These are phyloP conservation scores for Ceratobasidium sp. DNA, from an alignment of 1,284 basidiomycete genomes.

Conservation along the genomic window DNA sequence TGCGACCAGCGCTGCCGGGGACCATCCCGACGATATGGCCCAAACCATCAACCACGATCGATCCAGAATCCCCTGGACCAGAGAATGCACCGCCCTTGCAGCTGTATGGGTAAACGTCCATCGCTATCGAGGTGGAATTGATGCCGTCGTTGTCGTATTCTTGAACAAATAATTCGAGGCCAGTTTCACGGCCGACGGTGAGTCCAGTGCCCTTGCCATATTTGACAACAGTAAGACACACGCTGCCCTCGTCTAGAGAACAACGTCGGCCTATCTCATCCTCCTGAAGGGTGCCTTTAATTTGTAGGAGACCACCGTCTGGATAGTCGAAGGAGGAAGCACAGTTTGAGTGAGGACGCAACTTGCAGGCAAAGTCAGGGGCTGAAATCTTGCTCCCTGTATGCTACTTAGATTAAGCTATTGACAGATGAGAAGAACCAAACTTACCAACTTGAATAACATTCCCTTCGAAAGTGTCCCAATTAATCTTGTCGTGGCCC, in stretches of 20 bases:
- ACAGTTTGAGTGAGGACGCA: too few species aligned
- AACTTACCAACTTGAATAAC: constrained; percentile 44
- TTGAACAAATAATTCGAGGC: constrained; percentile 46
- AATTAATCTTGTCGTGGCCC: constrained; percentile 48
- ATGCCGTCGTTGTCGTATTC: constrained; percentile 42
- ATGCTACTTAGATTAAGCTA: too few species aligned
- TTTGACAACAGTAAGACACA: constrained; percentile 52
- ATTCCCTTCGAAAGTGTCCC: constrained; percentile 51
- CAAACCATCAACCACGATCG: constrained; percentile 47
- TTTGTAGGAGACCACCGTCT: too few species aligned
- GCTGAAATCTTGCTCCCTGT: too few species aligned
- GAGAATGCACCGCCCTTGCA: constrained; percentile 49
- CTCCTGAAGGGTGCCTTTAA: too few species aligned
- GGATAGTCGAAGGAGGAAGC: constrained; percentile 47
- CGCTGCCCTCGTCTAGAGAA: constrained; percentile 45
- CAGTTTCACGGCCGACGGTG: constrained; percentile 49
- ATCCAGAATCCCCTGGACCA: constrained; percentile 50
- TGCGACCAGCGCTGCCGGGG: constrained; percentile 49
- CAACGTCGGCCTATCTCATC: constrained; percentile 46
- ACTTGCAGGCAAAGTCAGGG: too few species aligned
- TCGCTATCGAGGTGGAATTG: constrained; percentile 49
- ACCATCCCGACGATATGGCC: constrained; percentile 50
- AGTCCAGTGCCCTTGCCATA: constrained; percentile 48
- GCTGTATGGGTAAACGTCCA: constrained; percentile 46
- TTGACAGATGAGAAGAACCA: too few species aligned